Percentiles rank a stretch among this genome's conserved stretches.
These are phyloP conservation scores for Naganishia onofrii DNA, from an alignment of 768 basidiomycete genomes.

Conservation along the genomic window DNA sequence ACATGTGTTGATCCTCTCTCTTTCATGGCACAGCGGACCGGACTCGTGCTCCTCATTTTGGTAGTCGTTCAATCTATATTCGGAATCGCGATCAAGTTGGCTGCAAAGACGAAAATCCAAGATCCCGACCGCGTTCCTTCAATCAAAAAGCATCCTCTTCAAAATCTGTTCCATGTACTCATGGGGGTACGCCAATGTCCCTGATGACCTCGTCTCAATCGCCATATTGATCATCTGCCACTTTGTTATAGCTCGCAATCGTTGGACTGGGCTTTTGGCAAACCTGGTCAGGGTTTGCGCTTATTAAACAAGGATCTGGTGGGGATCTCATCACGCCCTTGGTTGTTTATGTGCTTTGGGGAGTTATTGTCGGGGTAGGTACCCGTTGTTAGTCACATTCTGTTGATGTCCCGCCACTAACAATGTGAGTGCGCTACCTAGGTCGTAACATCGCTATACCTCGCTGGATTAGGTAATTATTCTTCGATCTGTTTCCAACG, in stretches of 20 bases:
- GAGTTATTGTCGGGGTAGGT: constrained; percentile 11
- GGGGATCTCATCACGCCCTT: not conserved
- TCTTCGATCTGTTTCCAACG: not conserved
- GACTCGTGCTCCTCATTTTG: constrained; percentile 8
- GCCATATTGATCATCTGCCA: not conserved
- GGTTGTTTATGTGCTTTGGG: constrained; percentile 17
- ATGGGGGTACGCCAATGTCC: constrained; percentile 8
- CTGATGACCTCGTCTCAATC: not conserved
- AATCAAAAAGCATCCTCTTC: constrained; percentile 4
- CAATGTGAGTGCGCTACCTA: not conserved
- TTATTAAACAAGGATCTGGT: not conserved
- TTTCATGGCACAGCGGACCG: not conserved
- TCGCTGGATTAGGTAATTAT: constrained; percentile 4
- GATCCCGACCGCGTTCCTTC: not conserved
- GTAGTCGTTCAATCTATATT: constrained; percentile 13
- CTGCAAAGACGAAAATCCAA: not conserved
- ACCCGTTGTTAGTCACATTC: too few species aligned
- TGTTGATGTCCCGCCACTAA: not conserved
- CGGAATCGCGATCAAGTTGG: constrained; percentile 13
- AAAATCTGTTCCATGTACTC: not conserved
- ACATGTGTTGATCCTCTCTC: not conserved
- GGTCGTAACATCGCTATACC: not conserved
- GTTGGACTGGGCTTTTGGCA: constrained; percentile 10
- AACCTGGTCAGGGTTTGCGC: constrained; percentile 7
- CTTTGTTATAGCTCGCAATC: not conserved